Base-by-base conservation (phyloP, 371 early-diverging fungal genomes). In the Lichtheimia ramosa region DNA sequence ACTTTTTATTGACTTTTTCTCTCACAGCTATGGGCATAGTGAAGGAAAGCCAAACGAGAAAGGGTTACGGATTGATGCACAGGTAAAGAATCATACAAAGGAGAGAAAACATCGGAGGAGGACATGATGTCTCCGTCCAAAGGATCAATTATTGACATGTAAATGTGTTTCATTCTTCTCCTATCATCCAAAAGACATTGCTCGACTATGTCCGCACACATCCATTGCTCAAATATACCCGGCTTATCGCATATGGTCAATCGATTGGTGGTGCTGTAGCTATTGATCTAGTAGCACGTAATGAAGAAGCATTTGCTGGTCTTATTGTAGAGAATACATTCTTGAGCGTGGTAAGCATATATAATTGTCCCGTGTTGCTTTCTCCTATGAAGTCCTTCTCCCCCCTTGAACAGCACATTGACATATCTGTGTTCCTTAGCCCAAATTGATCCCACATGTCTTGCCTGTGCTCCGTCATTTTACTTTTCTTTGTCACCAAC, bases 221-320 rank as follows among this genome's bases (percentile, higher is more conserved):
- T 64, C 85, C 88, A 8, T 68, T 88, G 20, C 72, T 93, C 2
- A 80, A 78, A 53, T 75, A 90, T 58, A 87, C 92, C 2, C 87
- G 86, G 63, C 69, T 98, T 43, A 75, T 96, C 28, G 85, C 93
- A 0, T 97, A 88, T 71, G 98, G 98, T 0, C 97, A 98, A 74
- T 93, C 94, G 27, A 84, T 98, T 54, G 98, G 98, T 43, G 98
- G 97, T 4, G 97, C 98, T 16, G 97, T 96, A 12, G 94, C 97
- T 4, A 91, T 96, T 58, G 83, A 94, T 70, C 68, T 91, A 21
- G 90, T 87, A 10, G 81, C 89, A 18, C 73, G 85, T 54, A 89
- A 93, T 66, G 85, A 89, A 61, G 85, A 83, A 42, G 66, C 78
- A 61, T 83, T 98, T 58, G 75, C 86, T 3, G 97, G 86, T 13